Percentiles rank a stretch among this genome's conserved stretches.
Evolutionary conservation across 2,329 filamentous ascomycete genomes (phyloP).

Genomic region (Diplodia seriata): DNA sequence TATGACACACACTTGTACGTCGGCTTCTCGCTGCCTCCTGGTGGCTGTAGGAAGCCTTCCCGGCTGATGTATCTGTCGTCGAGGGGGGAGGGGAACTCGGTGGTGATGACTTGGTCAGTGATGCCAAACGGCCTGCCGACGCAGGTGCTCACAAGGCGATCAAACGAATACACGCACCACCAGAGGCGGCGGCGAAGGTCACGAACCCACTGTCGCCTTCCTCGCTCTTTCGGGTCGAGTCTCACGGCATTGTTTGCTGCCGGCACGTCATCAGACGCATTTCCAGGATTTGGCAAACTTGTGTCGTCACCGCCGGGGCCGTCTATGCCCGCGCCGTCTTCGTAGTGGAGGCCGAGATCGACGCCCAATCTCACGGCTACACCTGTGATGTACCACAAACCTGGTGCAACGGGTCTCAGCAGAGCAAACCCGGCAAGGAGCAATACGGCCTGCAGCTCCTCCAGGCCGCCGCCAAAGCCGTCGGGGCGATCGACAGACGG

Average conservation of each 20-base stretch:
- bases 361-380: slow-evolving; percentile 90
- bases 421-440: slow-evolving; percentile 90
- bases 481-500: slow-evolving; percentile 62
- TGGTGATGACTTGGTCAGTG: slow-evolving; percentile 95
- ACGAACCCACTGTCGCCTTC: slow-evolving; percentile 80
- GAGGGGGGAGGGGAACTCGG: slow-evolving; percentile 86
- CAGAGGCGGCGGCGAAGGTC: slow-evolving; percentile 87
- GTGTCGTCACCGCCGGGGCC: slow-evolving; percentile 51
- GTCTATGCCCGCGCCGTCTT: slow-evolving; percentile 77
- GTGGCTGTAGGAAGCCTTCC: slow-evolving; percentile 71
- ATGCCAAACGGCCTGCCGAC: slow-evolving; percentile 93
- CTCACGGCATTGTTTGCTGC: slow-evolving; percentile 36
- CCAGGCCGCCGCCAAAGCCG: slow-evolving; percentile 83
- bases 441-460: slow-evolving; percentile 92
- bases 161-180: slow-evolving; percentile 97
- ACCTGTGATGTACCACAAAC: slow-evolving; percentile 96
- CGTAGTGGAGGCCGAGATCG: slow-evolving; percentile 89
- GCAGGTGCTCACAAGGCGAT: slow-evolving; percentile 92
- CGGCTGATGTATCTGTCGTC: slow-evolving; percentile 90
- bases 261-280: slow-evolving; percentile 35
- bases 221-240: slow-evolving; percentile 63
- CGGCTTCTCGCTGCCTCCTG: slow-evolving; percentile 64
- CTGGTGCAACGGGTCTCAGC: slow-evolving; percentile 87
- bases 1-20: slow-evolving; percentile 91
- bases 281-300: slow-evolving; percentile 48